Percentiles rank a stretch among this genome's conserved stretches.
Conservation (phyloP, 2,329 filamentous ascomycete species). For the Clonostachys rosea region DNA sequence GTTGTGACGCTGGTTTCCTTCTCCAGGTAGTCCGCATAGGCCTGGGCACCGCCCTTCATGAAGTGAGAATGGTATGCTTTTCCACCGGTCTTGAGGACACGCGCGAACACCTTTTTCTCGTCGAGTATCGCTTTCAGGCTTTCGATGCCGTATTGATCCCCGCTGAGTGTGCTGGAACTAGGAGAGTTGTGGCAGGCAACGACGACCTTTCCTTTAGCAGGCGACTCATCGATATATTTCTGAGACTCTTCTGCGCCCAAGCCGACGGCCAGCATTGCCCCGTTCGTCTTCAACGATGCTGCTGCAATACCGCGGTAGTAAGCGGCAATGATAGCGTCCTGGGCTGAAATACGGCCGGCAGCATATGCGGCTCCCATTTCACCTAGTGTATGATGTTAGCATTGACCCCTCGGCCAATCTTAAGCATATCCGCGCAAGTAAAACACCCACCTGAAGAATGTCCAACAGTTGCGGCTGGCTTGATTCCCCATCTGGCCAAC, state of each 20-base stretch:
- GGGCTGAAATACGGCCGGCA: conserved; percentile 21
- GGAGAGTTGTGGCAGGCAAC: conserved; percentile 32
- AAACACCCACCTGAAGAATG: conserved; percentile 23
- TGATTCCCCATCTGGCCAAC: conserved; percentile 21
- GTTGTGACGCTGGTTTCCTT: too few relatives aligned
- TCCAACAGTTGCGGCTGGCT: conserved; percentile 26
- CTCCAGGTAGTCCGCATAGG: too few relatives aligned
- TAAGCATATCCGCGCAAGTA: too few relatives aligned
- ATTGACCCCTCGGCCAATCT: too few relatives aligned
- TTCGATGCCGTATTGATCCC: conserved; percentile 10
- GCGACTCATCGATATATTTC: conserved; percentile 13
- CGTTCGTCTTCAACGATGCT: conserved; percentile 2
- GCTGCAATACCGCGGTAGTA: conserved; percentile 28
- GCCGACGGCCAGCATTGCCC: conserved; percentile 33
- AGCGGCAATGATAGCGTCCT: conserved; percentile 28
- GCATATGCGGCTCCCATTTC: conserved; percentile 40
- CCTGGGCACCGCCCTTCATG: conserved; percentile 10
- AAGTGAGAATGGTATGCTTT: conserved; percentile 36
- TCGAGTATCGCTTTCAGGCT: conserved; percentile 2
- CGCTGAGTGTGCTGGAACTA: conserved; percentile 25
- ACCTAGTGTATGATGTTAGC: conserved; percentile 4
- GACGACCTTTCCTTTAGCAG: conserved; percentile 13
- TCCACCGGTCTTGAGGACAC: conserved; percentile 22
- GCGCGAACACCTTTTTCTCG: conserved; percentile 15
- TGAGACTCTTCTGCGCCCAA: conserved; percentile 11